These are phyloP conservation scores for Sclerotinia borealis DNA, from an alignment of 2,329 filamentous ascomycete species.

Conservation along the genomic window DNA sequence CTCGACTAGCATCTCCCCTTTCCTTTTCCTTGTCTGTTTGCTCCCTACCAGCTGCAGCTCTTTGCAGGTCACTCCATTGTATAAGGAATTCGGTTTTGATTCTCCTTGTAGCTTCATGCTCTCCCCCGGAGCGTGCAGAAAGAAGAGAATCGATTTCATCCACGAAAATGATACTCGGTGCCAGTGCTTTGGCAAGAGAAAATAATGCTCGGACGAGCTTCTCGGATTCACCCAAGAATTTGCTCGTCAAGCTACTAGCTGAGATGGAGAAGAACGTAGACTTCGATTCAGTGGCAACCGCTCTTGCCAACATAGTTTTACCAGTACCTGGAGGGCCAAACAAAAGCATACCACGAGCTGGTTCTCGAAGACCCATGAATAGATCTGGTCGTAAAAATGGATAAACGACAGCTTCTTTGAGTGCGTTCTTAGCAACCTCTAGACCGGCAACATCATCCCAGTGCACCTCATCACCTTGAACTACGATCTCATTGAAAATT, in stretches of 20 bases:
- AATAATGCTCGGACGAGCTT: conserved; percentile 94
- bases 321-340: conserved; percentile 97
- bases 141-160: conserved; percentile 96
- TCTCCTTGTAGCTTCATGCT: conserved; percentile 86
- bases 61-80: conserved; percentile 91
- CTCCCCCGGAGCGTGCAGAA: conserved; percentile 75
- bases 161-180: conserved; percentile 95
- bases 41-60: conserved; percentile 83
- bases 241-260: conserved; percentile 87
- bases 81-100: conserved; percentile 99
- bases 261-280: conserved; percentile 98
- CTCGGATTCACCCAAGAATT: conserved; percentile 93
- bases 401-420: conserved; percentile 95
- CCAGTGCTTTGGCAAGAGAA: conserved; percentile 76
- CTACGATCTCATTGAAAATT: conserved; percentile 92
- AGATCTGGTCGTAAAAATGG: conserved; percentile 91
- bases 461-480: conserved; percentile 88
- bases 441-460: conserved; percentile 93
- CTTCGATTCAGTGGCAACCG: conserved; percentile 88
- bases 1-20: conserved; percentile 75
- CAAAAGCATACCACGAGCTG: conserved; percentile 87
- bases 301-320: conserved; percentile 95
- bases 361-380: conserved; percentile 92
- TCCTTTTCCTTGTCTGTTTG: conserved; percentile 59
- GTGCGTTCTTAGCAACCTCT: conserved; percentile 80